Evolutionary conservation across 2,329 filamentous ascomycete species (phyloP), one percentile per base, ranked within the genome.

Genomic region (Fusarium penzigii): DNA sequence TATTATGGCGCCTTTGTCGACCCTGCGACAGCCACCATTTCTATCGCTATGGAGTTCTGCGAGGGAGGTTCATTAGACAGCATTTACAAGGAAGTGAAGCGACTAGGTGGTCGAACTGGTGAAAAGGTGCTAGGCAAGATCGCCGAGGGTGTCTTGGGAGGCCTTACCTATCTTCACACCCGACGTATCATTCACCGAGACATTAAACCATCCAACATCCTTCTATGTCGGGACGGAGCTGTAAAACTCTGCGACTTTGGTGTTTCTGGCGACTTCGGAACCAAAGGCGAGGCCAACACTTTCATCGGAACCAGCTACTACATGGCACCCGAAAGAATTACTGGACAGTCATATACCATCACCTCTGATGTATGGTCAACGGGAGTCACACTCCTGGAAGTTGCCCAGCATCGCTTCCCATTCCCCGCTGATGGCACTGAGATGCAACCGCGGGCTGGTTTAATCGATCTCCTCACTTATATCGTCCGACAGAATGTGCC

Each of bases 281-380:
- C 94, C 45, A 97, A 99, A 73, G 94, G 94, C 48, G 94, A 97
- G 70, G 94, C 94, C 59, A 97, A 97, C 71, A 99, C 94, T 0
- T 99, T 99, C 68, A 99, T 99, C 68, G 94, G 94, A 58, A 99
- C 94, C 12, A 96, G 90, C 55, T 99, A 97, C 71, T 99, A 99
- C 78, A 99, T 99, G 94, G 94, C 94, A 5, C 94, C 94, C 0
- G 94, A 99, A 72, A 88, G 94, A 47, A 99, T 99, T 70, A 97
- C 94, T 2, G 94, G 94, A 52, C 91, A 97, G 76, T 93, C 89
- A 45, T 99, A 99, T 73, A 99, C 93, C 56, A 99, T 99, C 72
- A 99, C 93, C 2, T 96, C 92, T 8, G 94, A 99, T 65, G 94
- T 99, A 51, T 99, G 94, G 94, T 97, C 92, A 40, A 87, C 96